These are phyloP conservation scores for Calocybe indica DNA, from an alignment of 768 basidiomycete genomes.

Conservation along the genomic window DNA sequence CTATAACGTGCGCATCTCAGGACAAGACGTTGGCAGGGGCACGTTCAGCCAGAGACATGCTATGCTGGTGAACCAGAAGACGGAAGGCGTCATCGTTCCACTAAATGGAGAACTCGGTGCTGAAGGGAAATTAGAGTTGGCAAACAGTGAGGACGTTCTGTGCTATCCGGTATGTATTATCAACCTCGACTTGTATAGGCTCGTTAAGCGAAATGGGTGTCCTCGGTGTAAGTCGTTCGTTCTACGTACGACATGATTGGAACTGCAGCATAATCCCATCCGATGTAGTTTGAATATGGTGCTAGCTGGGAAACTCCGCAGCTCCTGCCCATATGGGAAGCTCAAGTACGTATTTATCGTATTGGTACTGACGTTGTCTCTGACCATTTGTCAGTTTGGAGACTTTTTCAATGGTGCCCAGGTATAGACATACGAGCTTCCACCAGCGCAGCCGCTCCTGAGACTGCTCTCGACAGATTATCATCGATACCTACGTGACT, in stretches of 20 bases:
- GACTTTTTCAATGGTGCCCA: slow-evolving; percentile 93
- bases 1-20: slow-evolving; percentile 81
- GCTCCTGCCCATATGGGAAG: slow-evolving; percentile 87
- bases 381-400: slow-evolving; percentile 52
- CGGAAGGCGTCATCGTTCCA: slow-evolving; percentile 75
- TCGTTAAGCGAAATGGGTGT: slow-evolving; percentile 89
- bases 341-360: slow-evolving; percentile 47
- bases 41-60: slow-evolving; percentile 90
- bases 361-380: not conserved
- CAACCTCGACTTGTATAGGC: slow-evolving; percentile 33
- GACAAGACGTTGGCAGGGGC: slow-evolving; percentile 89
- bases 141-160: slow-evolving; percentile 61
- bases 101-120: slow-evolving; percentile 65
- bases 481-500: slow-evolving; percentile 85
- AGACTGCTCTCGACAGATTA: slow-evolving; percentile 38
- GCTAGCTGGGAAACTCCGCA: slow-evolving; percentile 84
- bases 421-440: slow-evolving; percentile 18
- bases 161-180: not conserved
- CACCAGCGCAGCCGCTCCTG: no score
- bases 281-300: slow-evolving; percentile 79
- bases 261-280: slow-evolving; percentile 1
- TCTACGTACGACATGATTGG: not conserved
- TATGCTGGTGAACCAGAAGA: slow-evolving; percentile 86
- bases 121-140: slow-evolving; percentile 71
- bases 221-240: slow-evolving; percentile 55